These are phyloP conservation scores for Chlorociboria aeruginascens DNA, from an alignment of 495 filamentous ascomycete species.

Conservation along the genomic window DNA sequence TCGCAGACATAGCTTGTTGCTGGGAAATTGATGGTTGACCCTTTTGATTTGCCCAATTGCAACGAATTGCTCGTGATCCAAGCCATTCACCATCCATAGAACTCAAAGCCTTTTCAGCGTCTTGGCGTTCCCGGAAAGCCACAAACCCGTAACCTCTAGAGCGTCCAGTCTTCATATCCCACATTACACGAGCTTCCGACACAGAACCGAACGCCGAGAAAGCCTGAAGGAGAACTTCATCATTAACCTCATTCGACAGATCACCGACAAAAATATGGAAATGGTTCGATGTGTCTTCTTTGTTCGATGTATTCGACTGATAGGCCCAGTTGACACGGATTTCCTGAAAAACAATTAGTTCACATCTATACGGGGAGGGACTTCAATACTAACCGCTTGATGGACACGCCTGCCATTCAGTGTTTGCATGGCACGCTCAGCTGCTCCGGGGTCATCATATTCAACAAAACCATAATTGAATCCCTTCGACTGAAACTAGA, in stretches of 20 bases:
- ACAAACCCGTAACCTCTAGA: constrained; percentile 98
- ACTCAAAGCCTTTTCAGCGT: constrained; percentile 91
- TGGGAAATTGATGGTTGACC: constrained; percentile 96
- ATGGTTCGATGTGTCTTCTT: constrained; percentile 96
- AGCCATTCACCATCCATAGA: constrained; percentile 99
- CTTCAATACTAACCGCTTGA: constrained; percentile 57
- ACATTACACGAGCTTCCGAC: constrained; percentile 99
- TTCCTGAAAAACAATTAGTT: constrained; percentile 47
- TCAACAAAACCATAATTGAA: constrained; percentile 99
- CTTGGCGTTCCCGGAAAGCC: constrained; percentile 85
- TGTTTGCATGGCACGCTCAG: constrained; percentile 94
- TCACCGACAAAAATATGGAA: constrained; percentile 99
- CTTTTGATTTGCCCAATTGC: constrained; percentile 99
- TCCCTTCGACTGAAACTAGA: constrained; percentile 63
- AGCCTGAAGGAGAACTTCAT: constrained; percentile 86
- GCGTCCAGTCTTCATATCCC: constrained; percentile 99
- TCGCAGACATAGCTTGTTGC: constrained; percentile 90
- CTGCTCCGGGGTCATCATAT: constrained; percentile 93
- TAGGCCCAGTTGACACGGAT: constrained; percentile 99
- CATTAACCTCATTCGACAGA: constrained; percentile 97
- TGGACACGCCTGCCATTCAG: constrained; percentile 92
- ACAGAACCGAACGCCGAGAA: constrained; percentile 95
- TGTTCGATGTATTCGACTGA: constrained; percentile 87
- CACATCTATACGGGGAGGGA: not conserved
- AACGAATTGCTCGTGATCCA: constrained; percentile 93